Percentiles rank a stretch among this genome's conserved stretches.
Evolutionary conservation across 169 alveolate species (phyloP).

Genomic region (Plasmodium coatneyi): DNA sequence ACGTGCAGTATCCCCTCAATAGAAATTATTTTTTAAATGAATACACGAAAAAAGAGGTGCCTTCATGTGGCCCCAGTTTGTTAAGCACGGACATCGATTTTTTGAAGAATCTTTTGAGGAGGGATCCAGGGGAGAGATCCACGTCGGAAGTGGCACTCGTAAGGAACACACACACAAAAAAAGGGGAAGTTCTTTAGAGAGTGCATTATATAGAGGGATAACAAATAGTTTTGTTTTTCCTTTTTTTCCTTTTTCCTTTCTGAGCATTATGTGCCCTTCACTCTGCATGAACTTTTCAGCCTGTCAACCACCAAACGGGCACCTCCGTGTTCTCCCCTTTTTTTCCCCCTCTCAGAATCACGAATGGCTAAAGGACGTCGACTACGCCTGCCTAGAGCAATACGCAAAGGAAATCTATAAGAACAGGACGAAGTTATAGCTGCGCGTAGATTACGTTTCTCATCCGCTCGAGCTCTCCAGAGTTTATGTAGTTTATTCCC

Average conservation of each 20-base stretch:
- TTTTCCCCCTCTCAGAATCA: conserved; percentile 2
- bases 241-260: too few relatives aligned
- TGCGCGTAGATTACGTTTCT: conserved; percentile 23
- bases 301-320: neutral
- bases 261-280: neutral
- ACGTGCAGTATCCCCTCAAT: conserved; percentile 26
- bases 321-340: neutral
- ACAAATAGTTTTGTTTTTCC: neutral
- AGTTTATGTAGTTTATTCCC: conserved; percentile 23
- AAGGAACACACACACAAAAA: neutral
- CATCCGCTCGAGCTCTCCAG: conserved; percentile 15
- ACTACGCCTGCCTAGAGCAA: conserved; percentile 6
- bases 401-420: conserved; percentile 36
- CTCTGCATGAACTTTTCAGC: neutral
- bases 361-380: conserved; percentile 22
- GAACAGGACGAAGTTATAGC: conserved; percentile 3
- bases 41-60: neutral
- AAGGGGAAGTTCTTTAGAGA: neutral
- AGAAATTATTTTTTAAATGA: conserved; percentile 37
- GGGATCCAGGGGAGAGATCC: conserved; percentile 2
- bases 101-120: conserved; percentile 42
- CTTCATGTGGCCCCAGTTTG: neutral
- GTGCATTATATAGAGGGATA: neutral
- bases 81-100: conserved; percentile 29
- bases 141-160: neutral